These are phyloP conservation scores for Glycine latifolia DNA, from an alignment of 306 rosid species.

Conservation along the genomic window DNA sequence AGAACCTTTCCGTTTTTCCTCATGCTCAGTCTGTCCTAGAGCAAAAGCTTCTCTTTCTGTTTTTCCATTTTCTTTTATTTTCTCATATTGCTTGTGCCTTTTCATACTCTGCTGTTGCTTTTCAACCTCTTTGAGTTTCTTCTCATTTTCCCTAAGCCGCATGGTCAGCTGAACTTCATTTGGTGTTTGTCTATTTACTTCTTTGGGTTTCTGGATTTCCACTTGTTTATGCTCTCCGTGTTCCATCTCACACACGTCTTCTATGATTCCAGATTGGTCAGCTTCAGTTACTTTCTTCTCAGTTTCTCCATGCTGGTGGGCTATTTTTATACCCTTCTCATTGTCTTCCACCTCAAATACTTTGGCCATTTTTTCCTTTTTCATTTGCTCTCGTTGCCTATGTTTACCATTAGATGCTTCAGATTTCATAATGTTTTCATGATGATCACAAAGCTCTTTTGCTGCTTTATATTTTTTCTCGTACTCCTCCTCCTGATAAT, in stretches of 20 bases:
- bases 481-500: background rate
- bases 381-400: background rate
- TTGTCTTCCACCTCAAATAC: background rate
- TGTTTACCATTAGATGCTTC: background rate
- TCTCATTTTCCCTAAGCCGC: background rate
- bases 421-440: slow-evolving; percentile 1
- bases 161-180: background rate
- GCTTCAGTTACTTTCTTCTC: slow-evolving; percentile 2
- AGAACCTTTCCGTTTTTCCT: slow-evolving; percentile 3
- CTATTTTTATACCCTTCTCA: background rate
- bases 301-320: background rate
- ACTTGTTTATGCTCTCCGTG: background rate
- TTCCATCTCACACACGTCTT: background rate
- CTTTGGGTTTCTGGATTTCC: background rate
- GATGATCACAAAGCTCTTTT: background rate
- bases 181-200: background rate
- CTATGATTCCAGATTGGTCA: background rate
- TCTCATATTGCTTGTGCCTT: background rate
- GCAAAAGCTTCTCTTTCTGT: background rate
- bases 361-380: background rate
- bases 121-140: slow-evolving; percentile 1
- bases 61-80: background rate
- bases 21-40: background rate
- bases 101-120: slow-evolving; percentile 9
- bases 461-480: background rate